Conservation (phyloP, 345 rosid species). For the Melaleuca quinquenervia region DNA sequence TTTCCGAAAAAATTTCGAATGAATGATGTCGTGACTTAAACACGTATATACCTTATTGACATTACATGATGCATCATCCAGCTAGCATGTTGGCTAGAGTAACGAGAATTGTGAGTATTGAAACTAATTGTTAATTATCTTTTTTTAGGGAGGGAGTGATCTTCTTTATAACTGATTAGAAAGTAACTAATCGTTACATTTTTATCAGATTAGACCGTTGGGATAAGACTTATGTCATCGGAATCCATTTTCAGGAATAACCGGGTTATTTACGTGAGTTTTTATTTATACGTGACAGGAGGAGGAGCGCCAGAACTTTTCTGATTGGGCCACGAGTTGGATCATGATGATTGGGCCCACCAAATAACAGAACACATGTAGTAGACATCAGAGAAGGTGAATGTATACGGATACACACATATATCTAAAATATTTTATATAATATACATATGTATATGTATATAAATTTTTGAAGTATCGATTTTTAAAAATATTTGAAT, state of each 20-base stretch:
- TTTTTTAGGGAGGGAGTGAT: not conserved
- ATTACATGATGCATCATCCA: not conserved
- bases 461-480: no score
- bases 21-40: not conserved
- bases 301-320: not conserved
- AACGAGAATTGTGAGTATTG: not conserved
- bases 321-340: not conserved
- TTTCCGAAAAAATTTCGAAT: no score
- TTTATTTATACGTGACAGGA: not conserved
- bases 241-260: no score
- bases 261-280: not conserved
- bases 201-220: no score
- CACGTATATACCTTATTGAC: not conserved
- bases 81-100: not conserved
- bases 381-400: not conserved
- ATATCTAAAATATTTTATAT: no score
- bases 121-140: not conserved
- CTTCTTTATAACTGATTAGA: not conserved
- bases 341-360: not conserved
- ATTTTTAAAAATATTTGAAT: not conserved
- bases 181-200: no score
- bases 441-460: not conserved
- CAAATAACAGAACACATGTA: not conserved
- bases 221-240: no score
- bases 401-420: no score